Evolutionary conservation across 2,329 filamentous ascomycete genomes (phyloP).

Genomic region (Stenocarpella maydis): DNA sequence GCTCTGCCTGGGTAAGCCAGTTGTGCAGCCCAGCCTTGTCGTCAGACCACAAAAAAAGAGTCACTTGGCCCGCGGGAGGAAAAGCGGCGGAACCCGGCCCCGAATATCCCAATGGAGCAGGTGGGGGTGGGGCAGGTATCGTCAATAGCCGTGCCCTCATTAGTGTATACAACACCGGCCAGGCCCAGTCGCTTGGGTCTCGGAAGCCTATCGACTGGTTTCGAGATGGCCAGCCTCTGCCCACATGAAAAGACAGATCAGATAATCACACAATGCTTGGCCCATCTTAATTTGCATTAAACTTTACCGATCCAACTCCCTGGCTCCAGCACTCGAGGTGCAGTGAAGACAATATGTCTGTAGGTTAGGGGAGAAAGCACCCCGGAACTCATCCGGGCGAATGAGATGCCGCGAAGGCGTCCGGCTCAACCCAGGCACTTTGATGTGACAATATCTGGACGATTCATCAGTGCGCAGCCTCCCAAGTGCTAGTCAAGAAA

Average conservation of each 20-base stretch:
- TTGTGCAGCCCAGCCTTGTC: neutral
- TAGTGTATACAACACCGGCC: neutral
- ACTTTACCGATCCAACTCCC: conserved; percentile 11
- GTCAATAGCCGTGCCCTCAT: neutral
- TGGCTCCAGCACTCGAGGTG: neutral
- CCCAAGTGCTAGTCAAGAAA: neutral
- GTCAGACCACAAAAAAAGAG: too few species aligned
- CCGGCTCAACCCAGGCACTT: neutral
- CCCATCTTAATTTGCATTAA: neutral
- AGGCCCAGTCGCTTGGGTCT: neutral
- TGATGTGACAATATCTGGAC: neutral
- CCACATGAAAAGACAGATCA: conserved; percentile 9
- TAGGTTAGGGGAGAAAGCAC: too few species aligned
- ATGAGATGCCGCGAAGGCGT: neutral
- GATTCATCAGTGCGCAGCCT: neutral
- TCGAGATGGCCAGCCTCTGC: neutral
- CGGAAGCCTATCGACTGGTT: conserved; percentile 2
- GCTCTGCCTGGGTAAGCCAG: too few species aligned
- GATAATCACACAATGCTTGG: conserved; percentile 12
- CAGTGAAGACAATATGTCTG: too few species aligned
- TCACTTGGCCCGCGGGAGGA: neutral
- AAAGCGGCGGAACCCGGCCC: neutral
- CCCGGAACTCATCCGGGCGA: neutral
- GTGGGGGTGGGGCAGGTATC: conserved; percentile 19
- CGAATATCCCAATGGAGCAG: neutral